phyloP scores from a whole-genome alignment of 306 rosid species.

The Cucurbita maxima region DNA sequence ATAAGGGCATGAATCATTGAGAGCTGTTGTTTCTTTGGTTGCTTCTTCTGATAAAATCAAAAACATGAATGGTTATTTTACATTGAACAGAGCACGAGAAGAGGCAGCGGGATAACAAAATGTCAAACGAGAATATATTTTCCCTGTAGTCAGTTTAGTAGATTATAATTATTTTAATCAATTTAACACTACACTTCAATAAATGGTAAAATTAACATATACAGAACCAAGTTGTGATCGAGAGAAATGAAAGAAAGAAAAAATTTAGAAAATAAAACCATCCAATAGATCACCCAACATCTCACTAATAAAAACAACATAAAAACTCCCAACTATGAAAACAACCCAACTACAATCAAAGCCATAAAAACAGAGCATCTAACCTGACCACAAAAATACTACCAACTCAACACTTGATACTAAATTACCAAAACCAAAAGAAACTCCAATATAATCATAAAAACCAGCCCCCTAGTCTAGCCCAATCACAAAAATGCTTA shows the following conservation, averaged over 20 bases:
- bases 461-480: not conserved
- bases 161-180: not conserved
- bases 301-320: not conserved
- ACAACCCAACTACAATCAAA: not conserved
- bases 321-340: not conserved
- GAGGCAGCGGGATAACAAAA: not conserved
- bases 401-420: not conserved
- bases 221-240: not conserved
- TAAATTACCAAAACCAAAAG: not conserved
- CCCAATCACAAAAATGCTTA: not conserved
- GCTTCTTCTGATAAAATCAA: conserved; percentile 45
- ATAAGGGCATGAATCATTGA: conserved; percentile 43
- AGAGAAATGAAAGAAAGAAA: too few species aligned
- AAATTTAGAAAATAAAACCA: not conserved
- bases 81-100: not conserved
- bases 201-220: not conserved
- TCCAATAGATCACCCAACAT: not conserved
- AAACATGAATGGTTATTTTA: conserved; percentile 1
- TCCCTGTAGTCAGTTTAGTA: not conserved
- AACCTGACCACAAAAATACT: not conserved
- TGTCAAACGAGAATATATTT: not conserved
- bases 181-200: not conserved
- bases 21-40: conserved; percentile 37
- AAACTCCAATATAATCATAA: not conserved
- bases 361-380: not conserved